These are phyloP conservation scores for Alternaria gaisen DNA, from an alignment of 2,329 filamentous ascomycete species.

Conservation along the genomic window DNA sequence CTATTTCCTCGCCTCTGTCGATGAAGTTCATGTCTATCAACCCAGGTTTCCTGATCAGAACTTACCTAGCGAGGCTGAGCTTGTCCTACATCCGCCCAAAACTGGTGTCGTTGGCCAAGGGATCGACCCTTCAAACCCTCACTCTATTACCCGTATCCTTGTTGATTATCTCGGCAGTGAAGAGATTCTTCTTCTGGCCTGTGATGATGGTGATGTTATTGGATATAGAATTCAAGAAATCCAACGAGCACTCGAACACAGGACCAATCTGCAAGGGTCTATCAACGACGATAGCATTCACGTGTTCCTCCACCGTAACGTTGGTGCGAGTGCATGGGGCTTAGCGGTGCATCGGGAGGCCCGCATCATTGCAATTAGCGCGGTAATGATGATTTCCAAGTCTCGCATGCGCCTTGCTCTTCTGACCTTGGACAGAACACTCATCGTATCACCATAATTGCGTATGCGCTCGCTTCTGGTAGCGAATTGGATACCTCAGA, in stretches of 20 bases:
- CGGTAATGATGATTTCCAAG: constrained; percentile 41
- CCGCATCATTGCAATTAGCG: constrained; percentile 85
- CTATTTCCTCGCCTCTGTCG: constrained; percentile 58
- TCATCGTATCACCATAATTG: constrained; percentile 65
- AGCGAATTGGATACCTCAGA: background rate
- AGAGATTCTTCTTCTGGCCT: constrained; percentile 60
- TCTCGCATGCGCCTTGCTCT: background rate
- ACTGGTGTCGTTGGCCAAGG: constrained; percentile 34
- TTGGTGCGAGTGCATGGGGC: constrained; percentile 86
- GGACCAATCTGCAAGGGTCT: constrained; percentile 8
- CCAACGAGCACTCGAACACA: constrained; percentile 29
- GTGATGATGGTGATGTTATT: constrained; percentile 66
- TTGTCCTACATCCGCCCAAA: constrained; percentile 52
- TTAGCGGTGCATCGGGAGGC: constrained; percentile 81
- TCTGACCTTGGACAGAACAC: constrained; percentile 62
- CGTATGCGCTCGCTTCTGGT: constrained; percentile 60
- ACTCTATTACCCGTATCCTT: constrained; percentile 56
- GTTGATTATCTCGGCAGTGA: constrained; percentile 56
- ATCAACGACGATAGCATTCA: constrained; percentile 55
- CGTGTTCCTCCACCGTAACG: constrained; percentile 78
- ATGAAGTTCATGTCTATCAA: constrained; percentile 54
- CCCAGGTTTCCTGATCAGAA: constrained; percentile 56
- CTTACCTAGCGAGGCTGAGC: constrained; percentile 44
- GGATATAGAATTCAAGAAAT: constrained; percentile 50
- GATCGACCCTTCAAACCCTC: constrained; percentile 51